These are phyloP conservation scores for Mycocentrospora acerina DNA, from an alignment of 2,329 filamentous ascomycete species.

Conservation along the genomic window DNA sequence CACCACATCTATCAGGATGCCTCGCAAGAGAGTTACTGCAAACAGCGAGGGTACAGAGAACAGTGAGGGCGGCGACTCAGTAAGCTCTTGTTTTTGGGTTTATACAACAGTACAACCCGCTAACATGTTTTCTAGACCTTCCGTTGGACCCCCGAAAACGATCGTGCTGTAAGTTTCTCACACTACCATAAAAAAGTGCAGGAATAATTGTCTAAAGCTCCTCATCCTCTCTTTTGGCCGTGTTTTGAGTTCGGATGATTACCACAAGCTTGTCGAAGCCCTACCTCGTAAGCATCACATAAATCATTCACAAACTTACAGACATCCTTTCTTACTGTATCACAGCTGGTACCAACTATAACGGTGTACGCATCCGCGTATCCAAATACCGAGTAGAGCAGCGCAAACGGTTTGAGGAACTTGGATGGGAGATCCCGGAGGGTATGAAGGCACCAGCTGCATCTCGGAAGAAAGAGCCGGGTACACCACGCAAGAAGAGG, in stretches of 20 bases:
- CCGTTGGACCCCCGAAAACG: constrained; percentile 4
- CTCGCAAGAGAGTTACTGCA: background rate
- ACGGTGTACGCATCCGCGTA: constrained; percentile 5
- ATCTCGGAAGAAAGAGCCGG: background rate
- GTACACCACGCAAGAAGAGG: too few species aligned
- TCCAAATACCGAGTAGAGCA: background rate
- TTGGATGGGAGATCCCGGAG: background rate
- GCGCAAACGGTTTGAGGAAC: constrained; percentile 1
- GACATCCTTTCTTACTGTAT: background rate
- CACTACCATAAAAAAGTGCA: background rate
- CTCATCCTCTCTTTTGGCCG: constrained; percentile 1
- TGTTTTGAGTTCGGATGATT: background rate
- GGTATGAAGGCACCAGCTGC: background rate
- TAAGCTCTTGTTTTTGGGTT: background rate
- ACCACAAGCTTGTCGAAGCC: background rate
- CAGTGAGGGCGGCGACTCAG: background rate
- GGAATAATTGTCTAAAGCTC: background rate
- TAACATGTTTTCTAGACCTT: background rate
- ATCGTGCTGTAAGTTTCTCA: constrained; percentile 1
- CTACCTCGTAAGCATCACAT: background rate
- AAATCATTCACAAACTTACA: too few species aligned
- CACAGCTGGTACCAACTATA: background rate
- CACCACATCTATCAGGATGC: background rate
- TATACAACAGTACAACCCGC: background rate
- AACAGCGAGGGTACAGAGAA: background rate